A percentile compares a stretch with the other conserved stretches of the same genome.
phyloP scores from a whole-genome alignment of 225 moss, liverwort and hornwort species.

The Climacium dendroides region DNA sequence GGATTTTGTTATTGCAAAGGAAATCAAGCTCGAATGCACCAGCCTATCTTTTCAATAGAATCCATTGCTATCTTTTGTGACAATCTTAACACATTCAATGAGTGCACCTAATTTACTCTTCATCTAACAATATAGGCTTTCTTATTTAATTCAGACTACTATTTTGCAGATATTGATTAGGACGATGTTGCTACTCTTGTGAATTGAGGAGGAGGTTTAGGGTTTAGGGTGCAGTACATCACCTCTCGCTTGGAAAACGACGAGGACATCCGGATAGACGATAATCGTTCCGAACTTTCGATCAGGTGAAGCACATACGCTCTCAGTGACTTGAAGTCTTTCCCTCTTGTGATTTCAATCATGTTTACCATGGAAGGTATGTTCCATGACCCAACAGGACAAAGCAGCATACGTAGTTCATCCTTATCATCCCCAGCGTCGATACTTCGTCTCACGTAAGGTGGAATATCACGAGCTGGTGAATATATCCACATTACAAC shows the following conservation, averaged over 20 bases:
- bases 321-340: slow-evolving; percentile 5
- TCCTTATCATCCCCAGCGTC: slow-evolving; percentile 22
- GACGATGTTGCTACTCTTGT: not conserved
- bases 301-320: slow-evolving; percentile 50
- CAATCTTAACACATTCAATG: not conserved
- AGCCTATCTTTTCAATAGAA: not conserved
- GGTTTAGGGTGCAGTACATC: not conserved
- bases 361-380: slow-evolving; percentile 44
- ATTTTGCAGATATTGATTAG: not conserved
- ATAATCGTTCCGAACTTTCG: slow-evolving; percentile 46
- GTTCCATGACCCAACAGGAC: slow-evolving; percentile 35
- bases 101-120: not conserved
- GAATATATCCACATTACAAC: slow-evolving; percentile 52
- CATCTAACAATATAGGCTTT: not conserved
- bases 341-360: slow-evolving; percentile 21
- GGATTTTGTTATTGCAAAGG: not conserved
- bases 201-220: not conserved
- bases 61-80: not conserved
- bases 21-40: not conserved
- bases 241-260: slow-evolving; percentile 10
- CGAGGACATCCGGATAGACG: slow-evolving; percentile 30
- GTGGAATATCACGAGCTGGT: slow-evolving; percentile 44
- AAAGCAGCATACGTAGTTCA: slow-evolving; percentile 51
- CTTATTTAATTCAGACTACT: not conserved
- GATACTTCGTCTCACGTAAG: slow-evolving; percentile 35